These are phyloP conservation scores for Phytopythium montanum DNA, from an alignment of 352 stramenopile genomes.

Conservation along the genomic window DNA sequence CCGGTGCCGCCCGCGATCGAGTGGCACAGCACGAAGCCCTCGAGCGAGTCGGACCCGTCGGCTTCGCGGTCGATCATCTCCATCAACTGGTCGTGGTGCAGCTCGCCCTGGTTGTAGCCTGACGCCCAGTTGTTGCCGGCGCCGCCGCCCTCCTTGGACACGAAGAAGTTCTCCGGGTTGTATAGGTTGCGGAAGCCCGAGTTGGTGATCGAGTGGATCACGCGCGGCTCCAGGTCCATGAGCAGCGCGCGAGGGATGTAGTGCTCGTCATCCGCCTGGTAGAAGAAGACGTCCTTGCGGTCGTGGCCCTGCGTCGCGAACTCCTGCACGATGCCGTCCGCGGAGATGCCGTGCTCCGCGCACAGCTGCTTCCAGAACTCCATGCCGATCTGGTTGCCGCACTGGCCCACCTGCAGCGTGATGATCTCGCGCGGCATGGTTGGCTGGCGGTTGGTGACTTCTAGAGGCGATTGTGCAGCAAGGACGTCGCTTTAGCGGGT, in stretches of 20 bases:
- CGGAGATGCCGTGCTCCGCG: constrained; percentile 97
- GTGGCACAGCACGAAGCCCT: constrained; percentile 98
- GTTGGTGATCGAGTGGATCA: constrained; percentile 92
- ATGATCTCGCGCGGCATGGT: constrained; percentile 99
- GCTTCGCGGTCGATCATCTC: constrained; percentile 99
- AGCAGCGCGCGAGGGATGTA: constrained; percentile 98
- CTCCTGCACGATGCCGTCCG: constrained; percentile 95
- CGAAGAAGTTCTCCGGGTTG: constrained; percentile 99
- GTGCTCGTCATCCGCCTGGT: constrained; percentile 97
- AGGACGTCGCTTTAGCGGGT: not conserved
- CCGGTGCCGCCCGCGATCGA: constrained; percentile 99
- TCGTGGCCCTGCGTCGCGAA: constrained; percentile 92
- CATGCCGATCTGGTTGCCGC: constrained; percentile 99
- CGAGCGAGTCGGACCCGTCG: constrained; percentile 92
- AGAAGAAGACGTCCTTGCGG: constrained; percentile 99
- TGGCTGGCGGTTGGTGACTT: not conserved
- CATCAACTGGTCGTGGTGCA: constrained; percentile 97
- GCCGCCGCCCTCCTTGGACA: constrained; percentile 88
- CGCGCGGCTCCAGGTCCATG: constrained; percentile 96
- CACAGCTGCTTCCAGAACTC: constrained; percentile 99
- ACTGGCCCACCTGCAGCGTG: constrained; percentile 98
- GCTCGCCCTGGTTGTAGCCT: constrained; percentile 89
- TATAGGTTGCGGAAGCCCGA: constrained; percentile 95
- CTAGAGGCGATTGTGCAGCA: not conserved
- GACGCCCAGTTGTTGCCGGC: constrained; percentile 94